Percentiles rank a stretch among this genome's conserved stretches.
These are phyloP conservation scores for Porogramme epimiltina DNA, from an alignment of 1,284 basidiomycete species.

Conservation along the genomic window DNA sequence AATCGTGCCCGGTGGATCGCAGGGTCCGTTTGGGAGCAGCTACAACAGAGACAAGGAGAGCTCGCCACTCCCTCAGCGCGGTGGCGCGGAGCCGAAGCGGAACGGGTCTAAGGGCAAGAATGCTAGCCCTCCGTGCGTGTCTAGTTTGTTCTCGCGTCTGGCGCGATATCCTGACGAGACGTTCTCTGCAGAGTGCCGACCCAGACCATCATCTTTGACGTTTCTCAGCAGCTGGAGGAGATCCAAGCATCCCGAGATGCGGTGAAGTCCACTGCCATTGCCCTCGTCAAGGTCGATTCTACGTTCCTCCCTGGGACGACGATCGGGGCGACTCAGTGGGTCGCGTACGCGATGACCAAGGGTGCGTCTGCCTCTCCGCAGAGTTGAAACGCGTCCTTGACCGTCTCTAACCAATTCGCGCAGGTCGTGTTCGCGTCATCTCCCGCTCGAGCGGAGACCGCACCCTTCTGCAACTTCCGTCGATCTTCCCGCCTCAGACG, in stretches of 20 bases:
- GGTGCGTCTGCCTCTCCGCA: slow-evolving; percentile 39
- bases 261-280: slow-evolving; percentile 81
- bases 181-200: slow-evolving; percentile 16
- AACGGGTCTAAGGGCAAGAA: slow-evolving; percentile 51
- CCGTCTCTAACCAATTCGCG: background rate
- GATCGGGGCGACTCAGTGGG: slow-evolving; percentile 85
- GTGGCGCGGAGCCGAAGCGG: slow-evolving; percentile 34
- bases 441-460: slow-evolving; percentile 83
- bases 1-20: slow-evolving; percentile 45
- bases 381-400: background rate
- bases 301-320: slow-evolving; percentile 81
- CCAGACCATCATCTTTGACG: slow-evolving; percentile 75
- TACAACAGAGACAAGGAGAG: slow-evolving; percentile 65
- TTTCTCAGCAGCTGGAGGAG: slow-evolving; percentile 67
- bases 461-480: slow-evolving; percentile 75
- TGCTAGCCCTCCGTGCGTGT: slow-evolving; percentile 55
- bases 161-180: background rate
- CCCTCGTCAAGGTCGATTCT: slow-evolving; percentile 79
- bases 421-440: slow-evolving; percentile 81
- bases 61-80: slow-evolving; percentile 59
- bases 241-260: slow-evolving; percentile 71
- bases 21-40: slow-evolving; percentile 37
- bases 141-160: background rate
- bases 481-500: slow-evolving; percentile 58
- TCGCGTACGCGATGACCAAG: slow-evolving; percentile 88